A percentile compares a stretch with the other conserved stretches of the same genome.
Evolutionary conservation across 2,329 filamentous ascomycete genomes (phyloP).

Genomic region (Epichloe brachyelytri): DNA sequence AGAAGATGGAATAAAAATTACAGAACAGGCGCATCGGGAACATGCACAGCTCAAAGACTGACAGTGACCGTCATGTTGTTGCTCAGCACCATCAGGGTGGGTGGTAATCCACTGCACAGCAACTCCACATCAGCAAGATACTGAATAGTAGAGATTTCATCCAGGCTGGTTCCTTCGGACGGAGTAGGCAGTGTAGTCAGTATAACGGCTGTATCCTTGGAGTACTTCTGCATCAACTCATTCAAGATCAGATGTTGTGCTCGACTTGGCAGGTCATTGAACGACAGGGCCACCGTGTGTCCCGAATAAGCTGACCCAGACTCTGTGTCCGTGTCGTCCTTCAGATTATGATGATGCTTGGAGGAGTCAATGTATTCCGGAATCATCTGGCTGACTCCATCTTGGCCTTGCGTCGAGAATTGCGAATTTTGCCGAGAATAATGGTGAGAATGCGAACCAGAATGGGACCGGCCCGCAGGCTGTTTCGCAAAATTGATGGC

Average conservation of each 20-base stretch:
- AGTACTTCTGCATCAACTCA: slow-evolving; percentile 62
- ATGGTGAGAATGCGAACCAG: slow-evolving; percentile 9
- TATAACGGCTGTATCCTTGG: slow-evolving; percentile 59
- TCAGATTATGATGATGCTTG: slow-evolving; percentile 6
- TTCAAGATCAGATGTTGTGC: slow-evolving; percentile 81
- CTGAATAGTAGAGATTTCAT: slow-evolving; percentile 54
- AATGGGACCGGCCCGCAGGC: slow-evolving; percentile 9
- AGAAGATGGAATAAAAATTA: not conserved
- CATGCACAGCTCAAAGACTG: slow-evolving; percentile 38
- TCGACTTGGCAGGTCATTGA: slow-evolving; percentile 75
- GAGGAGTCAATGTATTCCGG: slow-evolving; percentile 22
- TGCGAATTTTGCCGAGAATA: slow-evolving; percentile 24
- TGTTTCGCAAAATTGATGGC: slow-evolving; percentile 50
- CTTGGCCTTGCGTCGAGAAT: slow-evolving; percentile 16
- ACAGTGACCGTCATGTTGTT: slow-evolving; percentile 86
- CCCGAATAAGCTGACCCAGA: slow-evolving; percentile 38
- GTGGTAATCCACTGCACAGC: slow-evolving; percentile 62
- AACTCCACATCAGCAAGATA: slow-evolving; percentile 72
- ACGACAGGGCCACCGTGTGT: slow-evolving; percentile 57
- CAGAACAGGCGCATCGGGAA: not conserved
- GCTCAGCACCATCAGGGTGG: slow-evolving; percentile 66
- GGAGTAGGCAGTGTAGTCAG: slow-evolving; percentile 78
- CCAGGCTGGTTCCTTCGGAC: slow-evolving; percentile 59
- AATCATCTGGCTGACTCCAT: slow-evolving; percentile 29
- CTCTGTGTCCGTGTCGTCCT: slow-evolving; percentile 12